These are phyloP conservation scores for Diutina scorzettiae DNA, from an alignment of 1,139 yeast species.

Conservation along the genomic window DNA sequence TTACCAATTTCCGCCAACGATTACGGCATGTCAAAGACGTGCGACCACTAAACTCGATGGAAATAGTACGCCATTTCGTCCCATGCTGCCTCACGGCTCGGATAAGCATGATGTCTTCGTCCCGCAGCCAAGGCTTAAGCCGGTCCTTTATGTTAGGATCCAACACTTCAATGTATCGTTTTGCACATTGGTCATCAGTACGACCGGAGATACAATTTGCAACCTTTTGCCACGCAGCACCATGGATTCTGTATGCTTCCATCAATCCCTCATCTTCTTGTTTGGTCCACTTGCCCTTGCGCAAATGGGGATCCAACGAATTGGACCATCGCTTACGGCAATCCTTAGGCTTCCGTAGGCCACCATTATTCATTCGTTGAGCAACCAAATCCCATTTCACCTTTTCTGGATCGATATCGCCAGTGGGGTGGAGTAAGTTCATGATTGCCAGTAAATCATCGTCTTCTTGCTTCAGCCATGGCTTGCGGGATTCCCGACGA, in stretches of 20 bases:
- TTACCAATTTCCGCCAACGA: slow-evolving; percentile 80
- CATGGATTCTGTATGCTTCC: slow-evolving; percentile 53
- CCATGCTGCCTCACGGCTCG: slow-evolving; percentile 60
- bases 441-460: slow-evolving; percentile 28
- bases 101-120: slow-evolving; percentile 63
- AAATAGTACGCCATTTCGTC: slow-evolving; percentile 85
- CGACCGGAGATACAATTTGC: slow-evolving; percentile 68
- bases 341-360: slow-evolving; percentile 50
- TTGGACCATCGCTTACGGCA: slow-evolving; percentile 69
- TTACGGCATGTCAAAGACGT: slow-evolving; percentile 87
- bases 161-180: slow-evolving; percentile 77
- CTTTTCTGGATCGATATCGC: slow-evolving; percentile 8
- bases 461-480: slow-evolving; percentile 65
- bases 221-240: slow-evolving; percentile 82
- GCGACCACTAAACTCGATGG: slow-evolving; percentile 59
- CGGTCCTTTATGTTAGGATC: slow-evolving; percentile 76
- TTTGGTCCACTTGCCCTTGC: slow-evolving; percentile 83
- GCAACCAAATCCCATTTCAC: slow-evolving; percentile 66
- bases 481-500: slow-evolving; percentile 46
- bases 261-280: slow-evolving; percentile 63
- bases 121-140: slow-evolving; percentile 66
- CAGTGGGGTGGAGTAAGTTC: slow-evolving; percentile 15
- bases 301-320: slow-evolving; percentile 69
- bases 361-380: slow-evolving; percentile 18
- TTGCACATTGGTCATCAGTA: slow-evolving; percentile 93